Evolutionary conservation across 495 filamentous ascomycete genomes (phyloP), one percentile per base, ranked within the genome.

Genomic region (Aspergillus kassunensis): DNA sequence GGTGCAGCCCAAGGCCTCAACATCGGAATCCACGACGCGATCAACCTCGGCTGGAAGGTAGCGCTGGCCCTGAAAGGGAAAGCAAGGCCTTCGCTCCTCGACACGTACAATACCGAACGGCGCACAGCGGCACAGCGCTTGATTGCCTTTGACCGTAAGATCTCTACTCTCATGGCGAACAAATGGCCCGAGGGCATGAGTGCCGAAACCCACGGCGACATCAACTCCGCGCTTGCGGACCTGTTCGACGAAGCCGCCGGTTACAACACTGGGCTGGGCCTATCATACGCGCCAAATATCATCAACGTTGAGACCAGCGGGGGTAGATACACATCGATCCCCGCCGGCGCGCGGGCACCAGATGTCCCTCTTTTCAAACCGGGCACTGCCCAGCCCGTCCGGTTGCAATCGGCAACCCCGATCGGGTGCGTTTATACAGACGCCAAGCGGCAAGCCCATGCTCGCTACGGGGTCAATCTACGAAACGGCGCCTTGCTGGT

Each of bases 1-100:
- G 73, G 70, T 7, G 74, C 72, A 3, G 77, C 72, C 1, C 76
- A 80, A 40, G 77, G 77, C 2, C 67, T 78, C 65, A 80, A 80
- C 57, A 74, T 70, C 0, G 75, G 77, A 1, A 57, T 80, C 15
- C 72, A 79, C 39, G 77, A 79, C 46, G 70, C 75, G 1, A 67
- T 72, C 3, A 78, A 78, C 36, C 61, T 80, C 1, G 64, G 55
- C 4, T 80, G 75, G 75, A 79, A 80, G 51, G 56, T 80, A 4
- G 67, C 69, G 6, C 56, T 70, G 6, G 51, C 65, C 4, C 58
- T 80, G 11, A 56, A 62, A 21, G 69, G 70, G 8, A 24, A 65
- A 9, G 59, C 64, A 4, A 49, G 56, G 1, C 54, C 63, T 0
- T 57, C 56, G 13, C 50, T 74, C 7, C 65, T 79, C 0, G 27